Evolutionary conservation across 805 yeast species (phyloP), one percentile per base, ranked within the genome.

Genomic region (Teunomyces panamensis): DNA sequence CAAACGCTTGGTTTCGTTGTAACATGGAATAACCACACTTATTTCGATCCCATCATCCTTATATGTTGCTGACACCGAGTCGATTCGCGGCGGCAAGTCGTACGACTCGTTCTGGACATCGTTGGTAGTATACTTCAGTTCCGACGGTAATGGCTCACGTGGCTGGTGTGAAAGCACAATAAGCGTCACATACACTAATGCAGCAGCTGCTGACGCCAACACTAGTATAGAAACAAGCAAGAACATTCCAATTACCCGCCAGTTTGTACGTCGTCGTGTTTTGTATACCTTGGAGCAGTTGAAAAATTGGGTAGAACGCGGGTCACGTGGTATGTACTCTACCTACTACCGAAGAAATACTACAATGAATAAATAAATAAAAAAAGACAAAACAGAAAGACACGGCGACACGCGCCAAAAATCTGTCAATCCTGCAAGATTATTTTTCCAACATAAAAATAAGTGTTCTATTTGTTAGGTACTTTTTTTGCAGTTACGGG

Each of bases 21-120:
- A 94, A 63, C 97, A 89, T n/a, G 99, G 99, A 5, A 94, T 80
- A 5, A 94, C 90, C 24, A 94, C 84, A 24, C 94, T 81, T 37
- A 92, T 57, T 29, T 78, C 77, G 20, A 87, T 73, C 2, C 63
- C 72, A 32, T 71, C 73, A 44, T 56, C 57, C 13, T 47, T 49
- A 30, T 42, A 49, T 28, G 26, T 30, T 11, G 52, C 9, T 49
- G 49, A 8, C 59, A 54, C 46, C 9, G 62, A 55, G 53, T 47
- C 58, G 59, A 67, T 59, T 54, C 69, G 54, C 17, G 62, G 48
- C 53, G 79, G 68, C 54, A 67, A 57, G 27, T 63, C 63, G 58
- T 66, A 68, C 49, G 56, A 17, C 41, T 56, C 27, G 43, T 67
- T 44, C 47, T 54, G 27, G 44, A 53, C 50, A 64, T 73, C 73